These are phyloP conservation scores for Suhomyces kunorum DNA, from an alignment of 1,139 yeast species.

Conservation along the genomic window DNA sequence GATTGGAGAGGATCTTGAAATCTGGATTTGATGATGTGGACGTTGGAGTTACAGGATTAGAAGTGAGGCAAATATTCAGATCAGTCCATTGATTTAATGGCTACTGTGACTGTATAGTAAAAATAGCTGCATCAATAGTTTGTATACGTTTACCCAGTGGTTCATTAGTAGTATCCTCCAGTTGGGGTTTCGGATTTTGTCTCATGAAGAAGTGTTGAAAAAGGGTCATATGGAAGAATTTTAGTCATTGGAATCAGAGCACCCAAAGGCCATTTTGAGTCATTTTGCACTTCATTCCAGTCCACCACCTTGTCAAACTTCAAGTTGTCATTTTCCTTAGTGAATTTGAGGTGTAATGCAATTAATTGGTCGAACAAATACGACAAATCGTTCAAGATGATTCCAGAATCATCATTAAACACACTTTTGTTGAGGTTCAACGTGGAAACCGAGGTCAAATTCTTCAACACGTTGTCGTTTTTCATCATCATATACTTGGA, in stretches of 20 bases:
- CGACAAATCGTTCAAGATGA: conserved; percentile 40
- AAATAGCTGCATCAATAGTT: neutral
- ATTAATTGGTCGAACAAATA: conserved; percentile 44
- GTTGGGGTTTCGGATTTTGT: neutral
- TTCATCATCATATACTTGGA: conserved; percentile 29
- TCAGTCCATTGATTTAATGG: conserved; percentile 8
- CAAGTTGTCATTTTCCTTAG: conserved; percentile 47
- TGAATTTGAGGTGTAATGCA: conserved; percentile 38
- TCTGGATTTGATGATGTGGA: conserved; percentile 46
- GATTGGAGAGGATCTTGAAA: conserved; percentile 40
- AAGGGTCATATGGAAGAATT: conserved; percentile 12
- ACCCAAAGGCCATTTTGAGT: conserved; percentile 51
- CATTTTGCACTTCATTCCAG: conserved; percentile 41
- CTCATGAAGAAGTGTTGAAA: neutral
- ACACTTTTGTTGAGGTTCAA: conserved; percentile 39
- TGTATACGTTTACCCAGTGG: neutral
- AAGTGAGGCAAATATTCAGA: conserved; percentile 32
- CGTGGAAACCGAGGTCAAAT: conserved; percentile 39
- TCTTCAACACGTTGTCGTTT: conserved; percentile 36
- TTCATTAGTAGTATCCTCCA: conserved; percentile 1
- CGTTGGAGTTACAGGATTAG: conserved; percentile 35
- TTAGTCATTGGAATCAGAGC: conserved; percentile 35
- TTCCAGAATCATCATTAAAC: conserved; percentile 36
- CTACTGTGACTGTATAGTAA: neutral
- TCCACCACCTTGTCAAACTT: conserved; percentile 39